These are phyloP conservation scores for Mercurialis annua DNA, from an alignment of 345 rosid species.

Conservation along the genomic window DNA sequence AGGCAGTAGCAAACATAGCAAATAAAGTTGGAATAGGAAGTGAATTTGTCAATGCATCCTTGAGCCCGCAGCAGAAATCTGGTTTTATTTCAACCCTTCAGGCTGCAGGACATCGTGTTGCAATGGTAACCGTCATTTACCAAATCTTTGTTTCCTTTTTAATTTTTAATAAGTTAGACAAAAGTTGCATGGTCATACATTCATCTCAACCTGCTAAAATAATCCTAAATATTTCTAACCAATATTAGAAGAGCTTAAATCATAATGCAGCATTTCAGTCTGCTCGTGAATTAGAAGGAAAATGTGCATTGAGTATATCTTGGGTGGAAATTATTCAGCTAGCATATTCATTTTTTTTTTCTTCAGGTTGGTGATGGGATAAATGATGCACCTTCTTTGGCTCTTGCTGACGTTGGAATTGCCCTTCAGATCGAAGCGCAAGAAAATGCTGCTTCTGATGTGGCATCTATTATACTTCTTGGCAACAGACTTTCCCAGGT, in stretches of 20 bases:
- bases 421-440: conserved; percentile 83
- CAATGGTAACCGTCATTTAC: conserved; percentile 54
- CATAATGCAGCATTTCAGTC: conserved; percentile 3
- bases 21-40: conserved; percentile 60
- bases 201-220: background rate
- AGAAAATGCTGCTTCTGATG: conserved; percentile 89
- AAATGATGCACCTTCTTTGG: conserved; percentile 95
- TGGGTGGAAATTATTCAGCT: conserved; percentile 17
- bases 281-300: background rate
- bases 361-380: conserved; percentile 93
- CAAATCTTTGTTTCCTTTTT: conserved; percentile 5
- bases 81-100: conserved; percentile 67
- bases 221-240: background rate
- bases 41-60: conserved; percentile 61
- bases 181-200: background rate
- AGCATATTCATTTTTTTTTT: conserved; percentile 17
- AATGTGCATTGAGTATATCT: background rate
- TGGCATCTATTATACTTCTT: conserved; percentile 86
- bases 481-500: conserved; percentile 87
- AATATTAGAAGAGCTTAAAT: background rate
- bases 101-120: conserved; percentile 73
- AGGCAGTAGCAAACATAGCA: conserved; percentile 84
- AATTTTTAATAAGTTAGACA: conserved; percentile 1
- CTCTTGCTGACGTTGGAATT: conserved; percentile 87
- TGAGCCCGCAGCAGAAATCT: conserved; percentile 74